These are phyloP conservation scores for Cyberlindnera suaveolens DNA, from an alignment of 805 yeast species.

Conservation along the genomic window DNA sequence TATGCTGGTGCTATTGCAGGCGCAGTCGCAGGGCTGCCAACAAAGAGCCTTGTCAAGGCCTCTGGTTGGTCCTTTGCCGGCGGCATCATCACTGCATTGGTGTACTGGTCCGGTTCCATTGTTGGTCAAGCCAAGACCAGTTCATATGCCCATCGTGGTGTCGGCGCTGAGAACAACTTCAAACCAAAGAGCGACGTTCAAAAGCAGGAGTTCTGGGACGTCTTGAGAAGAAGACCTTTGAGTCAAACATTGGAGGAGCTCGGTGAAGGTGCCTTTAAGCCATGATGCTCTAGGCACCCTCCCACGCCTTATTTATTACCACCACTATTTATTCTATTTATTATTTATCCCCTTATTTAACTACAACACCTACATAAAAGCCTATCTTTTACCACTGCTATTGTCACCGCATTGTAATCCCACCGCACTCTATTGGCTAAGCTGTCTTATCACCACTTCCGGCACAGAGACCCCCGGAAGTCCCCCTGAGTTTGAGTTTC, in stretches of 20 bases:
- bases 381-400: not conserved
- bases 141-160: constrained; percentile 23
- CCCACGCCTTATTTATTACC: not conserved
- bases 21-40: constrained; percentile 29
- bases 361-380: not conserved
- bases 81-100: constrained; percentile 39
- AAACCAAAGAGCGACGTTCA: constrained; percentile 20
- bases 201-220: constrained; percentile 71
- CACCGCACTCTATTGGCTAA: constrained; percentile 1
- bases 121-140: constrained; percentile 32
- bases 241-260: constrained; percentile 72
- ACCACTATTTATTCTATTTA: constrained; percentile 1
- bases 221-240: constrained; percentile 72
- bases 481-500: too few species aligned
- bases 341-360: constrained; percentile 8
- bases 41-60: constrained; percentile 32
- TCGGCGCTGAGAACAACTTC: constrained; percentile 25
- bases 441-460: not conserved
- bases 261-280: constrained; percentile 37
- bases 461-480: too few species aligned
- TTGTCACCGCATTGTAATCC: not conserved
- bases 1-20: constrained; percentile 43
- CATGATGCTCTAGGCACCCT: constrained; percentile 3
- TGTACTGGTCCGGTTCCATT: constrained; percentile 44
- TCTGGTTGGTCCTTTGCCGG: constrained; percentile 41